These are phyloP conservation scores for Fusarium avenaceum DNA, from an alignment of 2,329 filamentous ascomycete species.

Conservation along the genomic window DNA sequence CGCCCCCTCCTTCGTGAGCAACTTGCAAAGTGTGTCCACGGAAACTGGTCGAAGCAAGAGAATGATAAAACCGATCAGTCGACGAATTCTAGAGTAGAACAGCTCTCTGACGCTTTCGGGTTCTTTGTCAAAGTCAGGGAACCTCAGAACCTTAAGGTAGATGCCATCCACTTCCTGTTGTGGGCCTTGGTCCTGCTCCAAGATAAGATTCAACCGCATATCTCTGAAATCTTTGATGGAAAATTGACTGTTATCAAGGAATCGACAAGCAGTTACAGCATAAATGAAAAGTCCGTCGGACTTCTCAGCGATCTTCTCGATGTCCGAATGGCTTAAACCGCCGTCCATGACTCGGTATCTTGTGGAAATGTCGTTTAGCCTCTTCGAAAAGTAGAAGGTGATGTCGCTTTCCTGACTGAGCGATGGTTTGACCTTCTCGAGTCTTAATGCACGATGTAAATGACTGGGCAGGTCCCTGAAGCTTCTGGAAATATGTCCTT, in stretches of 20 bases:
- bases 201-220: neutral
- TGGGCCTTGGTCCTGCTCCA: neutral
- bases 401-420: constrained; percentile 11
- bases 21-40: neutral
- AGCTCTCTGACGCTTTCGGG: neutral
- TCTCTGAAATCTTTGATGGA: neutral
- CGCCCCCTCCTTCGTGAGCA: neutral
- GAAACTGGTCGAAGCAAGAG: constrained; percentile 11
- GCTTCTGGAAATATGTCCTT: neutral
- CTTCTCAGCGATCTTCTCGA: neutral
- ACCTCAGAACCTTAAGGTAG: constrained; percentile 14
- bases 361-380: neutral
- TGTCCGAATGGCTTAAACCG: neutral
- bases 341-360: neutral
- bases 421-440: constrained; percentile 1
- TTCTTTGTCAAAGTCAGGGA: neutral
- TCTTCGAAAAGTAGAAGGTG: constrained; percentile 2
- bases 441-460: neutral
- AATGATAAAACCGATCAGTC: neutral
- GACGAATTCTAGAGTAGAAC: neutral
- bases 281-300: constrained; percentile 30
- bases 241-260: constrained; percentile 1
- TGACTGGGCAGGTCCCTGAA: neutral
- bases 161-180: constrained; percentile 17
- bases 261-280: constrained; percentile 21